Base-by-base conservation (phyloP, 164 flowering plant species). In the Kalanchoe fedtschenkoi region DNA sequence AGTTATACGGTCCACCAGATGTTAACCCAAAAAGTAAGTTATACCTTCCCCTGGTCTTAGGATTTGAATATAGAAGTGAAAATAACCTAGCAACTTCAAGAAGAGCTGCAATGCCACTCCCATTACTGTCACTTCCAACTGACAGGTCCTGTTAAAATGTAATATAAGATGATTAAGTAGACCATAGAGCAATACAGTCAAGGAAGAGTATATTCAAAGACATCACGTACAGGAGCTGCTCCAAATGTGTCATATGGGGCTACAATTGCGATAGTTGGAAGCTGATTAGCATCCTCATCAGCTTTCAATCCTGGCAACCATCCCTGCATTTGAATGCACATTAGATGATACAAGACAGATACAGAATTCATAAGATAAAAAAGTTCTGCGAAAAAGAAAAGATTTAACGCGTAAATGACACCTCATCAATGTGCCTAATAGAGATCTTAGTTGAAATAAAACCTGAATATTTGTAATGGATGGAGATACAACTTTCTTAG, bases 201-300 rank as follows among this genome's bases (percentile, higher is more conserved):
- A 26, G 10, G 43, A 28, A 65, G 16, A 19, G 14, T 15, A 51
- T 24, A 26, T 22, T 51, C 0, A 10, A 15, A 26, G 10, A 26
- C 17, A 30, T 39, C 47, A 69, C 84, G 60, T 79, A 91, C 99
- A 41, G 96, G 96, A 70, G 96, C 96, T 69, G 97, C 95, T 56
- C 97, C 99, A 75, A 95, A 91, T 38, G 99, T 95, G 71, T 95
- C 99, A 73, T 95, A 95, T 33, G 97, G 83, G 61, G 99, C 97
- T 58, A 91, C 96, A 69, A 95, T 77, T 62, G 97, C 99, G 79
- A 95, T 91, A 26, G 97, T 91, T 67, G 99, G 99, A n/a, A 91
- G 89, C 70, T 95, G 97, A 71, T 58, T 86, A 44, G 78, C 66
- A 72, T 89, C 99, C n/a, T 88, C 99, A 66, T 87, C 96, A 28